Base-by-base conservation (phyloP, 2,329 filamentous ascomycete genomes). In the Botryotinia globosa region DNA sequence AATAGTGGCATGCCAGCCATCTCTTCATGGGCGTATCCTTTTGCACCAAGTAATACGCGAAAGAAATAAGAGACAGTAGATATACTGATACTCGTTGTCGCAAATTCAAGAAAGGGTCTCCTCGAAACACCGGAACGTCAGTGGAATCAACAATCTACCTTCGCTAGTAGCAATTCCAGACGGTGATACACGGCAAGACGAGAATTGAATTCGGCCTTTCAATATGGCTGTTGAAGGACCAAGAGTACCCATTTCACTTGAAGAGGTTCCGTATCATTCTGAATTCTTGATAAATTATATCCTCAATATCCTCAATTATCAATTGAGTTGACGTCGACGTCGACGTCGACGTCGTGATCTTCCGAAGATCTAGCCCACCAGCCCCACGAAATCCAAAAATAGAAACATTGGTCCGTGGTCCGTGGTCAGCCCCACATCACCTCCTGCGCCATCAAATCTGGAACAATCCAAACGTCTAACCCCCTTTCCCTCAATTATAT, bases 311-410 rank as follows among this genome's bases (percentile, higher is more conserved):
- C 14, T 20, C 6, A 42, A n/a, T 42, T 42, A 7, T 61, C 32
- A 9, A 18, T 66, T 37, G 8, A n/a, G 22, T 54, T 16, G 32
- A 20, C 34, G 22, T 54, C 51, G 25, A 54, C 1, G n/a, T 64
- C 39, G 32, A 20, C 34, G 22, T 54, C 51, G 25, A 54, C 1
- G n/a, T 64, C 39, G 62, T 65, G 18, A 39, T 29, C 14, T n/a
- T 12, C 12, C 32, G 45, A 29, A 29, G 18, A 54, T 54, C 51
- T n/a, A 29, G 1, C 51, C 51, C n/a, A n/a, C n/a, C n/a, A n/a
- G n/a, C n/a, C 51, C 48, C 48, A 56, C n/a, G 65, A 56, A 56
- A 32, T 67, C 48, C 37, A 56, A 67, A 67, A 67, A 67, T 67
- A 67, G 65, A 67, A 54, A 54, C 16, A 32, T 4, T 25, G 16